phyloP scores from a whole-genome alignment of 331 rosid genomes.

The Arachis monticola region DNA sequence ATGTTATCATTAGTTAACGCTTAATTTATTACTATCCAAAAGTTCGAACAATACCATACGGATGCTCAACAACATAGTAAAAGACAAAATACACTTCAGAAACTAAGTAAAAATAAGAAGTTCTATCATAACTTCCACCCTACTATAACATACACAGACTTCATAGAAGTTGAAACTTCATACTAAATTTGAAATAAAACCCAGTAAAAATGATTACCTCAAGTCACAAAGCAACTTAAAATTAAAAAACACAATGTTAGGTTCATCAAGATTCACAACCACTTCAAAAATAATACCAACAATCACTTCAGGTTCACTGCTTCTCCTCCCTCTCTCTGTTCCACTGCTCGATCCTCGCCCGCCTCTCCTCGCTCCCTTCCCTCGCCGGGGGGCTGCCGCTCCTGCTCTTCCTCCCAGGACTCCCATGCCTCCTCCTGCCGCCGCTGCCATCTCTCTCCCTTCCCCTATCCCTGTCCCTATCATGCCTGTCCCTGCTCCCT shows the following conservation, averaged over 20 bases:
- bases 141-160: conserved; percentile 5
- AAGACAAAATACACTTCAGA: neutral
- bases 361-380: conserved; percentile 77
- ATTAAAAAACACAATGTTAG: conserved; percentile 14
- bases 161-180: conserved; percentile 4
- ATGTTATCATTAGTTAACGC: neutral
- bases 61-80: neutral
- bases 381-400: conserved; percentile 51
- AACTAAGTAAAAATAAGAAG: neutral
- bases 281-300: neutral
- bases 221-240: neutral
- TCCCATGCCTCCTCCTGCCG: conserved; percentile 39
- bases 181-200: neutral
- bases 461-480: conserved; percentile 23
- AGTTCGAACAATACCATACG: conserved; percentile 2
- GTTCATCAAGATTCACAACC: neutral
- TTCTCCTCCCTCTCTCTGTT: conserved; percentile 65
- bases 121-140: neutral
- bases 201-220: conserved; percentile 23
- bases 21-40: conserved; percentile 1
- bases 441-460: conserved; percentile 29
- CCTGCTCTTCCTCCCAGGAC: conserved; percentile 23
- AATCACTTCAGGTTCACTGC: neutral
- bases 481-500: conserved; percentile 36
- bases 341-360: conserved; percentile 84